Percentiles rank a stretch among this genome's conserved stretches.
Conservation (phyloP, 2,329 filamentous ascomycete genomes). For the Didymellaceae sp. region DNA sequence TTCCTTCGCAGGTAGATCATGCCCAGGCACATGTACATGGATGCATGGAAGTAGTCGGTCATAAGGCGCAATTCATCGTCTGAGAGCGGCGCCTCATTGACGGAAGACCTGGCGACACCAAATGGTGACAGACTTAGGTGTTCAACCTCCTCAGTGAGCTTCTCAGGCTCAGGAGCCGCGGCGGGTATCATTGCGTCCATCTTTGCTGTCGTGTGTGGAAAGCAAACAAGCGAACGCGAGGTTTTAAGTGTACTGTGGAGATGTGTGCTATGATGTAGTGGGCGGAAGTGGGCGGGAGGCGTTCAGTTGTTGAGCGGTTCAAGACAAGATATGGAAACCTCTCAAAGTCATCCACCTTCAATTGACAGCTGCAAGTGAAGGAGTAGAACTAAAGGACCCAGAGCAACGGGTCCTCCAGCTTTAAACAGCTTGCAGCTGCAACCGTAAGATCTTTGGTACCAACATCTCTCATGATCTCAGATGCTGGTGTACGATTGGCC, state of each 20-base stretch:
- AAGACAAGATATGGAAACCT: not conserved
- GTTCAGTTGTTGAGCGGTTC: slow-evolving; percentile 11
- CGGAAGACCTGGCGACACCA: slow-evolving; percentile 69
- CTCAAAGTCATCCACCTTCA: not conserved
- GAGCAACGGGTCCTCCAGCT: slow-evolving; percentile 14
- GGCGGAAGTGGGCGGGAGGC: slow-evolving; percentile 10
- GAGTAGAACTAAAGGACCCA: slow-evolving; percentile 1
- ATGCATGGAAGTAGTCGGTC: slow-evolving; percentile 76
- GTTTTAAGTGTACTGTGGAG: slow-evolving; percentile 10
- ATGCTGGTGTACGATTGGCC: slow-evolving; percentile 25
- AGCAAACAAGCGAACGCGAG: slow-evolving; percentile 4
- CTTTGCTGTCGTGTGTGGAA: slow-evolving; percentile 8
- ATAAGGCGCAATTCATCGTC: slow-evolving; percentile 71
- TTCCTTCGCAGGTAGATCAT: slow-evolving; percentile 83
- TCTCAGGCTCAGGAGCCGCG: slow-evolving; percentile 32
- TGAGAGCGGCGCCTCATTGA: slow-evolving; percentile 66
- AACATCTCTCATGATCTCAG: slow-evolving; percentile 23
- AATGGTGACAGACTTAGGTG: slow-evolving; percentile 62
- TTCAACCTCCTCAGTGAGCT: slow-evolving; percentile 37
- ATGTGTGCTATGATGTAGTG: slow-evolving; percentile 13
- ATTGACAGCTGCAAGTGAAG: slow-evolving; percentile 4
- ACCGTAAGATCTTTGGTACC: slow-evolving; percentile 5
- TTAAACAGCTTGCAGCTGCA: slow-evolving; percentile 13
- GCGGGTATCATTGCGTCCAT: slow-evolving; percentile 36
- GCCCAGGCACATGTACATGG: slow-evolving; percentile 75